Conservation (phyloP, 345 rosid genomes). For the Citrus inodora region DNA sequence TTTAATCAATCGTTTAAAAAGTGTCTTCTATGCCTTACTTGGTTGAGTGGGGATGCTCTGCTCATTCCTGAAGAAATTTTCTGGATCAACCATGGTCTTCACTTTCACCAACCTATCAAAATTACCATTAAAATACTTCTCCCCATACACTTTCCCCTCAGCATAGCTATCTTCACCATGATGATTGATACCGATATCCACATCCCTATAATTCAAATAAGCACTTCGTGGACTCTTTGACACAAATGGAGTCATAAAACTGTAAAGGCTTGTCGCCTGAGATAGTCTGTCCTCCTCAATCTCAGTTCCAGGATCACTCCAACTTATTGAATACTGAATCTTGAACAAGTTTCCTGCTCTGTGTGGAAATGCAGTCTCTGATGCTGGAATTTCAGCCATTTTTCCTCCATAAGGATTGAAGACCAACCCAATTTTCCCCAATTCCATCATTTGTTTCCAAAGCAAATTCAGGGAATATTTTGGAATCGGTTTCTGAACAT, state of each 20-base stretch:
- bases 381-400: conserved; percentile 43
- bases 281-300: background rate
- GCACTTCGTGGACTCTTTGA: conserved; percentile 30
- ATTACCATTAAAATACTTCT: conserved; percentile 13
- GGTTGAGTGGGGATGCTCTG: conserved; percentile 13
- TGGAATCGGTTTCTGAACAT: conserved; percentile 40
- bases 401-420: conserved; percentile 65
- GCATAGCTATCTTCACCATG: background rate
- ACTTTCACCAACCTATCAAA: conserved; percentile 26
- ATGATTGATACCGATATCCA: conserved; percentile 15
- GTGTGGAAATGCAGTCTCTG: conserved; percentile 46
- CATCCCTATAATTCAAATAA: conserved; percentile 24
- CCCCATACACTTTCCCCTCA: conserved; percentile 21
- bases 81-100: conserved; percentile 24
- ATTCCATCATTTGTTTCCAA: conserved; percentile 36
- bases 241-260: conserved; percentile 33
- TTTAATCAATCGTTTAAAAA: background rate
- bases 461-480: conserved; percentile 30
- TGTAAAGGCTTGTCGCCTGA: background rate
- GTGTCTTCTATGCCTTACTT: background rate
- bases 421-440: conserved; percentile 27
- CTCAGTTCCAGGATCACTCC: conserved; percentile 34
- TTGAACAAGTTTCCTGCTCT: conserved; percentile 53
- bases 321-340: conserved; percentile 45
- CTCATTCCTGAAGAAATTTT: conserved; percentile 24